phyloP scores from a whole-genome alignment of 1,284 basidiomycete species.

The Ganoderma lucidum region DNA sequence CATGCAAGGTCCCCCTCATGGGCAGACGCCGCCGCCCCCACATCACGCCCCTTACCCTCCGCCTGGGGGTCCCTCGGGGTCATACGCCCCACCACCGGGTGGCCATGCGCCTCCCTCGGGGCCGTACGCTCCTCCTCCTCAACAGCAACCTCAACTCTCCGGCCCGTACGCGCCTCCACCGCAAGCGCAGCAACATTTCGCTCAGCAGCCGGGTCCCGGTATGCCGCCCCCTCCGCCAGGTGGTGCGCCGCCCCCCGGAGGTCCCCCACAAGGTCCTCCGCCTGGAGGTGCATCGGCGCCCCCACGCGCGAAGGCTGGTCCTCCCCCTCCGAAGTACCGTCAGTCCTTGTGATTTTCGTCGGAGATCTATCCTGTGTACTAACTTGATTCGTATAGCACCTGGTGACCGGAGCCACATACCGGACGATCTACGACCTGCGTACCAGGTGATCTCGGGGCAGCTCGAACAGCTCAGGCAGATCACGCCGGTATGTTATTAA shows the following conservation, averaged over 20 bases:
- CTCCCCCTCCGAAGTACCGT: conserved; percentile 86
- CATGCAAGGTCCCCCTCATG: conserved; percentile 13
- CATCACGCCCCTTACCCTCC: conserved; percentile 40
- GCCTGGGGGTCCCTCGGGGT: conserved; percentile 43
- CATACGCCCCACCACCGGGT: conserved; percentile 40
- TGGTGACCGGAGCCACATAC: conserved; percentile 93
- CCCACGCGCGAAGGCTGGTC: conserved; percentile 49
- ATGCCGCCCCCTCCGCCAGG: conserved; percentile 40
- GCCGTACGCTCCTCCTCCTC: conserved; percentile 29
- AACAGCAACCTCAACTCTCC: conserved; percentile 19
- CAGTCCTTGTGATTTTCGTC: conserved; percentile 45
- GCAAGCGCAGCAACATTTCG: conserved; percentile 30
- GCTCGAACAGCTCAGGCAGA: conserved; percentile 72
- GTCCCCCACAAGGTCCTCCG: conserved; percentile 49
- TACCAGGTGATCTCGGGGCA: conserved; percentile 73
- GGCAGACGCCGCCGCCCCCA: conserved; percentile 43
- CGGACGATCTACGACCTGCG: conserved; percentile 72
- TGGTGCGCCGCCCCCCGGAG: conserved; percentile 52
- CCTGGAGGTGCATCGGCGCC: conserved; percentile 45
- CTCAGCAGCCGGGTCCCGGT: conserved; percentile 38
- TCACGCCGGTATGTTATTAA: conserved; percentile 65
- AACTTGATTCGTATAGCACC: conserved; percentile 61
- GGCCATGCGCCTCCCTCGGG: conserved; percentile 32
- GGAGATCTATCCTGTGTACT: neutral
- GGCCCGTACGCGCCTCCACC: conserved; percentile 27